These are phyloP conservation scores for Termitomyces sp. DNA, from an alignment of 768 basidiomycete species.

Conservation along the genomic window DNA sequence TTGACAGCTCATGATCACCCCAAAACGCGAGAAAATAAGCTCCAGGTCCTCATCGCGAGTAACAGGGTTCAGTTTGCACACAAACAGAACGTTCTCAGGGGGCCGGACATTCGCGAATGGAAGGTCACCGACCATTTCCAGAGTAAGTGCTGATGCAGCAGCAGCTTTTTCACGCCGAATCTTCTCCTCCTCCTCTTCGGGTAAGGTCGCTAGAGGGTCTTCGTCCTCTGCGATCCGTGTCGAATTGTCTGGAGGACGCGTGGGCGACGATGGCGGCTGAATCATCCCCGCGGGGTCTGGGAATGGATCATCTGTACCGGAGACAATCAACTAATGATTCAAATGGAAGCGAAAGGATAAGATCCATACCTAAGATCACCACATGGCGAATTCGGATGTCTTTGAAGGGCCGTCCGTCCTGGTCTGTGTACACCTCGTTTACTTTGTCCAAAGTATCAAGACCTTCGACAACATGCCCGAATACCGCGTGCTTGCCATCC, in stretches of 20 bases:
- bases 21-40: slow-evolving; percentile 95
- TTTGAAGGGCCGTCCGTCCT: slow-evolving; percentile 87
- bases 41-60: slow-evolving; percentile 96
- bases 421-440: slow-evolving; percentile 88
- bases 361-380: slow-evolving; percentile 76
- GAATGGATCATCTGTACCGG: slow-evolving; percentile 83
- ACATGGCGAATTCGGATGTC: slow-evolving; percentile 95
- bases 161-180: slow-evolving; percentile 86
- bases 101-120: slow-evolving; percentile 98
- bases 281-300: slow-evolving; percentile 79
- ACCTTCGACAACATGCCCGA: slow-evolving; percentile 95
- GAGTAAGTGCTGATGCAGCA: slow-evolving; percentile 87
- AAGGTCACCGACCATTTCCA: slow-evolving; percentile 99
- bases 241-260: slow-evolving; percentile 77
- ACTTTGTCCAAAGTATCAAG: slow-evolving; percentile 88
- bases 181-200: slow-evolving; percentile 83
- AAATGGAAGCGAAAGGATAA: neutral
- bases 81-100: slow-evolving; percentile 97
- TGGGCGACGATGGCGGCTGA: slow-evolving; percentile 73
- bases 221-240: slow-evolving; percentile 95
- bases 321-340: slow-evolving; percentile 1
- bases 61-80: slow-evolving; percentile 97
- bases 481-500: slow-evolving; percentile 89
- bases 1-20: slow-evolving; percentile 94
- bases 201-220: slow-evolving; percentile 75